A percentile compares a stretch with the other conserved stretches of the same genome.
These are phyloP conservation scores for Pseudomonodictys pantanalensis DNA, from an alignment of 495 filamentous ascomycete species.

Conservation along the genomic window DNA sequence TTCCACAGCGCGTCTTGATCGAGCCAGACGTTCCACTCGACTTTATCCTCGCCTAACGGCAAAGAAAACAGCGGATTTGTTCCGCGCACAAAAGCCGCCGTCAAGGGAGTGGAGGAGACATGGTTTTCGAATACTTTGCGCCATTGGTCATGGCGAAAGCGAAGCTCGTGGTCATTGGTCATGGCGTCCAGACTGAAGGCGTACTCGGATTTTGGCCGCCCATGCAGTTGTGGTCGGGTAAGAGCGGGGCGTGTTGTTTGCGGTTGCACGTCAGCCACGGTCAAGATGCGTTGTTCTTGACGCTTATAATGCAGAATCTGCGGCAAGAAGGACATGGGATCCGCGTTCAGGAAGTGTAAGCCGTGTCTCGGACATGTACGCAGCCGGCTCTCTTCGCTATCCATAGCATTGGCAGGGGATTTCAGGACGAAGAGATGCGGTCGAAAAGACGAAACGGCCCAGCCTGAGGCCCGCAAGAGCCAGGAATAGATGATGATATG, in stretches of 20 bases:
- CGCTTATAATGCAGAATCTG: not conserved
- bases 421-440: too few species aligned
- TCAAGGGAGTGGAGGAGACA: conserved; percentile 42
- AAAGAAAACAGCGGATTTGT: conserved; percentile 52
- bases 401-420: too few species aligned
- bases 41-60: conserved; percentile 45
- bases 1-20: conserved; percentile 54
- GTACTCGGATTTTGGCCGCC: conserved; percentile 54
- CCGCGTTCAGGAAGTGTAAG: too few species aligned
- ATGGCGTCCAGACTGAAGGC: conserved; percentile 34
- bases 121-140: conserved; percentile 49
- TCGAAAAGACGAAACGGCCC: too few species aligned
- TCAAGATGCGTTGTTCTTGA: too few species aligned
- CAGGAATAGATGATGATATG: too few species aligned
- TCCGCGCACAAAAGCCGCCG: conserved; percentile 36
- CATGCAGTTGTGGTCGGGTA: conserved; percentile 50
- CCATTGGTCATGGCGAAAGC: conserved; percentile 51
- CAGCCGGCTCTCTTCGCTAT: too few species aligned
- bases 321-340: not conserved
- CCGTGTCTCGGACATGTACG: too few species aligned
- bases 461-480: too few species aligned
- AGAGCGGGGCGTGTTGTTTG: conserved; percentile 23
- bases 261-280: too few species aligned
- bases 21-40: conserved; percentile 37
- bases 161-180: conserved; percentile 50